Evolutionary conservation across 768 basidiomycete species (phyloP).

Genomic region (Tricholoma hemisulphureum): DNA sequence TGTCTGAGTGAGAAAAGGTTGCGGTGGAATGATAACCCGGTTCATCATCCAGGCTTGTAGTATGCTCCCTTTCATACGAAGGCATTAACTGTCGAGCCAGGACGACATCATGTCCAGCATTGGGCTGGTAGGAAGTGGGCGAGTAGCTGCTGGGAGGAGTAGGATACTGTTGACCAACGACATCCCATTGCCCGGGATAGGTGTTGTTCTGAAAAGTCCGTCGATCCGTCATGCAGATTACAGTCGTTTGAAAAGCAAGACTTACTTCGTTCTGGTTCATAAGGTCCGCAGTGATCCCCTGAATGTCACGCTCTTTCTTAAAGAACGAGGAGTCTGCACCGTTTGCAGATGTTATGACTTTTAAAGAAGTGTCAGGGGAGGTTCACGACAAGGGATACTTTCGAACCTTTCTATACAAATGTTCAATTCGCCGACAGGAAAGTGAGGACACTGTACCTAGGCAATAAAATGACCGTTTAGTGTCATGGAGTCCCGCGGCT

Average conservation of each 20-base stretch:
- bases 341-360: constrained; percentile 26
- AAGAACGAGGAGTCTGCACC: constrained; percentile 25
- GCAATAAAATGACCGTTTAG: constrained; percentile 9
- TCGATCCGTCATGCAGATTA: constrained; percentile 28
- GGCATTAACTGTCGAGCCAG: constrained; percentile 24
- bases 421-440: constrained; percentile 26
- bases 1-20: constrained; percentile 13
- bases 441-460: constrained; percentile 19
- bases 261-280: constrained; percentile 26
- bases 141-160: constrained; percentile 23
- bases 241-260: constrained; percentile 8
- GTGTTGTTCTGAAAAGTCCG: constrained; percentile 31
- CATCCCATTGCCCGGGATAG: constrained; percentile 36
- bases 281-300: constrained; percentile 22
- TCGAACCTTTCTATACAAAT: constrained; percentile 14
- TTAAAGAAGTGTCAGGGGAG: constrained; percentile 14
- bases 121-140: constrained; percentile 22
- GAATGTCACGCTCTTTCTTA: constrained; percentile 22
- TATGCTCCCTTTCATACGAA: constrained; percentile 12
- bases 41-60: constrained; percentile 6
- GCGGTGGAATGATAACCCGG: background rate
- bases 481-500: constrained; percentile 10
- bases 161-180: constrained; percentile 31
- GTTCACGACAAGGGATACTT: constrained; percentile 13
- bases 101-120: constrained; percentile 17